Percentiles rank a stretch among this genome's conserved stretches.
Evolutionary conservation across 768 basidiomycete genomes (phyloP).

Genomic region (Rhizopogon vesiculosus): DNA sequence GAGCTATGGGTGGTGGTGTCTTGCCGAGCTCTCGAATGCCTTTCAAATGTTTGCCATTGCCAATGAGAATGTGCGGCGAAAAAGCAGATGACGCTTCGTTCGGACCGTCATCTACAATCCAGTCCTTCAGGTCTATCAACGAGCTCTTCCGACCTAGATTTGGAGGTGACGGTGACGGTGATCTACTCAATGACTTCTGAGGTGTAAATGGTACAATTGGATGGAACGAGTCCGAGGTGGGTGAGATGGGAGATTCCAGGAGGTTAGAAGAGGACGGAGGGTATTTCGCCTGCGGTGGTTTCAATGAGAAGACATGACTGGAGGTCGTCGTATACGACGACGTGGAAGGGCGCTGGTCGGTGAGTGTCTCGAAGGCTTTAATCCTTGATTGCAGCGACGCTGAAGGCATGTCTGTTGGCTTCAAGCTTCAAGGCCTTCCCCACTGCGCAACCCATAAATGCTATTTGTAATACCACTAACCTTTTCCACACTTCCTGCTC

Average conservation of each 20-base stretch:
- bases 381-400: slow-evolving; percentile 54
- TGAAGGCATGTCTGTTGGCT: slow-evolving; percentile 33
- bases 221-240: slow-evolving; percentile 36
- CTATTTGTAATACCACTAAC: neutral
- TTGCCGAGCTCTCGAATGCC: slow-evolving; percentile 16
- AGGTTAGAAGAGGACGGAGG: slow-evolving; percentile 18
- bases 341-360: slow-evolving; percentile 17
- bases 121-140: slow-evolving; percentile 68
- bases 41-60: slow-evolving; percentile 10
- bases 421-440: neutral
- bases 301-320: slow-evolving; percentile 10
- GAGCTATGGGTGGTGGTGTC: slow-evolving; percentile 16
- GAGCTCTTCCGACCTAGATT: slow-evolving; percentile 44
- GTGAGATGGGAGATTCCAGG: slow-evolving; percentile 49
- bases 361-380: slow-evolving; percentile 57
- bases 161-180: slow-evolving; percentile 44
- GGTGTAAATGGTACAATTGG: slow-evolving; percentile 37
- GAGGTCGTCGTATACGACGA: slow-evolving; percentile 17
- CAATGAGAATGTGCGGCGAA: slow-evolving; percentile 7
- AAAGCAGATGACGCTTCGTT: slow-evolving; percentile 14
- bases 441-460: slow-evolving; percentile 5
- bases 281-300: slow-evolving; percentile 3
- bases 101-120: slow-evolving; percentile 64
- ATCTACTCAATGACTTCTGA: slow-evolving; percentile 14
- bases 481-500: too few relatives aligned